phyloP scores from a whole-genome alignment of 1,284 basidiomycete species.

The Cutaneotrichosporon sp. region DNA sequence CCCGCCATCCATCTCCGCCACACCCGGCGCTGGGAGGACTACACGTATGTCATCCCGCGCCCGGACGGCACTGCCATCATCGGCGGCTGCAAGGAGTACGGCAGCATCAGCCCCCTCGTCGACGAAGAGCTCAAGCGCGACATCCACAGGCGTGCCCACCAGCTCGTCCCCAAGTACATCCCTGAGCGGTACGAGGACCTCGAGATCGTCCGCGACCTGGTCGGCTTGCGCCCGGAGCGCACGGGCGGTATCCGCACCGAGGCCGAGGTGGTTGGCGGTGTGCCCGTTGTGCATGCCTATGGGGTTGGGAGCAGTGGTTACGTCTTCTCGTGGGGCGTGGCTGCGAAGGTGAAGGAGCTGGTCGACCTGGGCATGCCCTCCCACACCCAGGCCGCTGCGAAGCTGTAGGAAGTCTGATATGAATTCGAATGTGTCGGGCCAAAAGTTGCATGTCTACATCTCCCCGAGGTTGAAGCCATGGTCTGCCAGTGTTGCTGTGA shows the following conservation, averaged over 20 bases:
- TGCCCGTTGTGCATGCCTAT: too few relatives aligned
- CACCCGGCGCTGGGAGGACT: constrained; percentile 11
- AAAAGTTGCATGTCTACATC: too few relatives aligned
- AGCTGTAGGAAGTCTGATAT: too few relatives aligned
- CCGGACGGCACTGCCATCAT: constrained; percentile 19
- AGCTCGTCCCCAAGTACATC: constrained; percentile 15
- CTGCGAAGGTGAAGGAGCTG: too few relatives aligned
- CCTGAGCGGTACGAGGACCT: constrained; percentile 20
- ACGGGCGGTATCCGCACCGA: not conserved
- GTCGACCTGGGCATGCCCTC: too few relatives aligned
- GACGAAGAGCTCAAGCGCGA: constrained; percentile 8
- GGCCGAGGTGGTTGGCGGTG: too few relatives aligned
- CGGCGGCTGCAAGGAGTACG: constrained; percentile 20
- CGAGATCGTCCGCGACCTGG: constrained; percentile 18
- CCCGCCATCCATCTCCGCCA: constrained; percentile 17
- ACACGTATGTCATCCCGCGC: constrained; percentile 18
- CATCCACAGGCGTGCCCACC: constrained; percentile 16
- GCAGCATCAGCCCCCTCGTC: constrained; percentile 3
- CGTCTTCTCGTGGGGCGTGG: too few relatives aligned
- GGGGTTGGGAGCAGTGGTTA: too few relatives aligned
- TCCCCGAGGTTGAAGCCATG: too few relatives aligned
- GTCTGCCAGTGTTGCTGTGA: too few relatives aligned
- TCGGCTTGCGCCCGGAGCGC: constrained; percentile 21
- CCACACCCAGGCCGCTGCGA: too few relatives aligned
- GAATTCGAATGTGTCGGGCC: too few relatives aligned